These are phyloP conservation scores for Botrytis pseudocinerea DNA, from an alignment of 2,329 filamentous ascomycete genomes.

Conservation along the genomic window DNA sequence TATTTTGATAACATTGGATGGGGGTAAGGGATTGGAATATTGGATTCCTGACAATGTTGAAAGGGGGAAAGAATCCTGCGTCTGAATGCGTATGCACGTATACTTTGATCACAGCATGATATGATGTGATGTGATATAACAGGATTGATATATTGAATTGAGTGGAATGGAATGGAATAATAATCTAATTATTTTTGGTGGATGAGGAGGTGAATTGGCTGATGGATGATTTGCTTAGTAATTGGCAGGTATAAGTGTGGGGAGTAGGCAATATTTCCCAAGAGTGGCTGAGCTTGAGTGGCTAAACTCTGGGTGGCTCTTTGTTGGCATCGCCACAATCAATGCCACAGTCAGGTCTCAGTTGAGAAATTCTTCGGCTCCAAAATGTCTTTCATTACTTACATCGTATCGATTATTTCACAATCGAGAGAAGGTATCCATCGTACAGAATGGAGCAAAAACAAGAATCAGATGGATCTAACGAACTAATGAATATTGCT, in stretches of 20 bases:
- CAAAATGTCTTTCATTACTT: neutral
- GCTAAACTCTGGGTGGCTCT: neutral
- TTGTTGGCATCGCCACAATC: neutral
- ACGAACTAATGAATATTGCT: neutral
- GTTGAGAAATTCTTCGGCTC: neutral
- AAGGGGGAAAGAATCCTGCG: neutral
- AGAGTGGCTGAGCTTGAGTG: constrained; percentile 1
- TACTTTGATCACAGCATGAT: neutral
- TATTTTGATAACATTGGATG: neutral
- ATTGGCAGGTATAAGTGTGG: neutral
- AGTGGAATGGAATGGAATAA: neutral
- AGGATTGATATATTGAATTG: neutral
- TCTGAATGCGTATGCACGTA: neutral
- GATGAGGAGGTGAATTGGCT: neutral
- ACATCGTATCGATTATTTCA: neutral
- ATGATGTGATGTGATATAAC: neutral
- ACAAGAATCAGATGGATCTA: neutral
- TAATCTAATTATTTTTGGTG: neutral
- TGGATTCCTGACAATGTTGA: neutral
- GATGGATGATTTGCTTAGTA: neutral
- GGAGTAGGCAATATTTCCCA: neutral
- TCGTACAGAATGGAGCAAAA: neutral
- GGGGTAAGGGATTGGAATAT: neutral
- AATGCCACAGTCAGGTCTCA: neutral
- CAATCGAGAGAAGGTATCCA: neutral